Evolutionary conservation across 1,284 basidiomycete genomes (phyloP), one percentile per base, ranked within the genome.

Genomic region (Ceratobasidium sp.): DNA sequence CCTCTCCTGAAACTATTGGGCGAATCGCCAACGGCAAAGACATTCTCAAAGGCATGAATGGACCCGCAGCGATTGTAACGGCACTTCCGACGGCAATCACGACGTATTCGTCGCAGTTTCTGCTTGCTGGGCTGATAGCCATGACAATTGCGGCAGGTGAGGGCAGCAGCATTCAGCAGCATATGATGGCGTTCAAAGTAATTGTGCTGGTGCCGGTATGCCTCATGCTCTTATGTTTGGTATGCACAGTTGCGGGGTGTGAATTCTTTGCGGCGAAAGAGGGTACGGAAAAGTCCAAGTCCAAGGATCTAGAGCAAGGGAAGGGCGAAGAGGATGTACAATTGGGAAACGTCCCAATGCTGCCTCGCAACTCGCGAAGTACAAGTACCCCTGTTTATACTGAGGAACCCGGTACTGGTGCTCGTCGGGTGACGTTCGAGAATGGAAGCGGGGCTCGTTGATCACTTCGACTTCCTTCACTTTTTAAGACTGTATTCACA

Each of bases 31-130:
- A n/a, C 9, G 40, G 38, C 20, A 56, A 28, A 10, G 23, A 10
- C 7, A n/a, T 44, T n/a, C 33, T 13, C n/a, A 7, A 42, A 9
- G 40, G 52, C 15, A 40, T 28, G 1, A 38, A 44, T 7, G 40
- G 54, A 26, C 38, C 54, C n/a, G 38, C 42, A 20, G 68, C 68
- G 17, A 42, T 70, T 23, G 33, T 57, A 3, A 57, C 52, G 2
- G 46, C 68, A 23, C 68, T 70, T 23, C 68, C 68, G 2, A 44
- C 23, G 7, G 40, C 54, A 10, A 10, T 70, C 20, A 70, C 68
- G 12, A 70, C 54, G 9, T 70, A 70, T n/a, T 13, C 68, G 7
- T 56, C 68, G 1, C 42, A 28, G 13, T 70, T 57, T 40, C n/a
- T 70, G 38, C 23, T 70, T 3, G 33, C 33, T 20, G 68, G 68